Evolutionary conservation across 371 early-diverging fungal species (phyloP), one percentile per base, ranked within the genome.

Genomic region (Rhizopus delemar): DNA sequence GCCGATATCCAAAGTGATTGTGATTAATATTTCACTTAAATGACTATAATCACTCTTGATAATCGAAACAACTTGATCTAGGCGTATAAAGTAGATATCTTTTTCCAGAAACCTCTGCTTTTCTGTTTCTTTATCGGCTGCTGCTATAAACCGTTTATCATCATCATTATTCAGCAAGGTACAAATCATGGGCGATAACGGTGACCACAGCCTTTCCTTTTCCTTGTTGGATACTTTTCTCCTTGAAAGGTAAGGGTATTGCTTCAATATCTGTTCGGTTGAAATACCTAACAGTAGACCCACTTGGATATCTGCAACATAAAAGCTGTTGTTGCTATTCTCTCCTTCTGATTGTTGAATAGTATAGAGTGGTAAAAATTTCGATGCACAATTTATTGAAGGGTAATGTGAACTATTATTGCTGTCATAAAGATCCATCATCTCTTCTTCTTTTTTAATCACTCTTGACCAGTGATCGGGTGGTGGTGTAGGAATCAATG

Each of bases 161-260:
- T 69, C 41, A 46, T 68, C 16, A 31, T 41, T n/a, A 16, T 62
- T 57, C 2, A 74, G 68, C 1, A 70, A 59, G 12, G 70, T 65
- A 57, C 82, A 74, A 9, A 89, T 68, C 89, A 89, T 89, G 8
- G 77, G 78, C 0, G 87, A 77, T 11, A 89, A 56, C 0, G 90
- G 90, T 32, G 81, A 82, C 90, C 90, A 89, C 16, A 89, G 66
- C n/a, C 85, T 82, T 45, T 85, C 85, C 66, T 89, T 86, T 48
- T 89, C 88, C 3, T 73, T 70, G 5, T 56, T 56, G 3, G 74
- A 76, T n/a, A 88, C 70, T 29, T 64, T 57, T 29, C 85, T 78
- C 32, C 85, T 81, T 31, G 72, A 66, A 15, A 89, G 65, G 41
- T 80, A 70, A 15, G 87, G 85, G 49, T 89, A 89, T n/a, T 73